These are phyloP conservation scores for Podosphaera aphanis DNA, from an alignment of 2,329 filamentous ascomycete genomes.

Conservation along the genomic window DNA sequence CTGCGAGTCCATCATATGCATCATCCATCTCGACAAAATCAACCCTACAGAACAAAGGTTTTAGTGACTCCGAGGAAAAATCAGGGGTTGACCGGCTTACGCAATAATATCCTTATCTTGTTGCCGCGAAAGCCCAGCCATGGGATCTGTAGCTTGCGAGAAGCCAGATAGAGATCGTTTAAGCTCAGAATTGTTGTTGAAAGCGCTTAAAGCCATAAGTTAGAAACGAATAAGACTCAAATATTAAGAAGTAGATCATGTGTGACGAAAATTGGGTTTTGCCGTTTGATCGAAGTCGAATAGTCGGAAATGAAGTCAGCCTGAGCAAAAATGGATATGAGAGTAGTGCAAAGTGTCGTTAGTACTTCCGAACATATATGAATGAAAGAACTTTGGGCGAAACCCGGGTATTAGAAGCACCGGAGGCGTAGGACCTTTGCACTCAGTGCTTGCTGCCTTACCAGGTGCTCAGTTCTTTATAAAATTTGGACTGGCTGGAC, in stretches of 20 bases:
- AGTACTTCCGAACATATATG: neutral
- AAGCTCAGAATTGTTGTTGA: slow-evolving; percentile 19
- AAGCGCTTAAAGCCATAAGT: neutral
- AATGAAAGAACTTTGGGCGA: neutral
- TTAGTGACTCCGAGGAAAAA: slow-evolving; percentile 1
- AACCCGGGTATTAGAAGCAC: neutral
- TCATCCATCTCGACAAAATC: slow-evolving; percentile 55
- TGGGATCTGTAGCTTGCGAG: slow-evolving; percentile 62
- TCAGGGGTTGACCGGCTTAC: slow-evolving; percentile 9
- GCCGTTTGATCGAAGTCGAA: neutral
- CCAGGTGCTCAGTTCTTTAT: too few species aligned
- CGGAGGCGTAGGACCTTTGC: neutral
- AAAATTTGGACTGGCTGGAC: too few species aligned
- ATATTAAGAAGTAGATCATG: neutral
- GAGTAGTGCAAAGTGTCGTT: neutral
- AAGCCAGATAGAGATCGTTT: slow-evolving; percentile 54
- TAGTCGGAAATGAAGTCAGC: neutral
- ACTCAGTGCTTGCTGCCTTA: neutral
- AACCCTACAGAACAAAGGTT: slow-evolving; percentile 22
- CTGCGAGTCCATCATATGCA: slow-evolving; percentile 84
- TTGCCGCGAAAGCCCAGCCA: slow-evolving; percentile 52
- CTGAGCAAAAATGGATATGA: neutral
- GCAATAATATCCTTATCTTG: slow-evolving; percentile 26
- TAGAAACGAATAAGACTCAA: neutral
- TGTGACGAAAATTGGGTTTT: neutral